These are phyloP conservation scores for Triangularia verruculosa DNA, from an alignment of 2,329 filamentous ascomycete species.

Conservation along the genomic window DNA sequence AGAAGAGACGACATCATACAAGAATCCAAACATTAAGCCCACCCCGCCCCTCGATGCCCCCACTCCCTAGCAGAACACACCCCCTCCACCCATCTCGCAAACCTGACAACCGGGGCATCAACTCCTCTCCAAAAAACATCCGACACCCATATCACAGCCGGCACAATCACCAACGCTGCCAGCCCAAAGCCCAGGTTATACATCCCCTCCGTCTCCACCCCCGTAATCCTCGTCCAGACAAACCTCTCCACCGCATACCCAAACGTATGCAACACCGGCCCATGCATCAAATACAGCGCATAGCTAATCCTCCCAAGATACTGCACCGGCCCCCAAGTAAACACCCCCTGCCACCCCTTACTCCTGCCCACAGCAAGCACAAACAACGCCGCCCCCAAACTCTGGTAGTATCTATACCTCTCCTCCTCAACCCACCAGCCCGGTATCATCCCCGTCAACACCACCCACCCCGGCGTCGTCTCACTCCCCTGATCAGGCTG, in stretches of 20 bases:
- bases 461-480: constrained; percentile 50
- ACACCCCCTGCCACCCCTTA: constrained; percentile 46
- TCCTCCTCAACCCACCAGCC: constrained; percentile 48
- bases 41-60: neutral
- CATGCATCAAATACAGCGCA: constrained; percentile 60
- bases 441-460: constrained; percentile 47
- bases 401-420: constrained; percentile 58
- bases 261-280: constrained; percentile 51
- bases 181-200: constrained; percentile 49
- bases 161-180: constrained; percentile 47
- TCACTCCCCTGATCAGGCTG: constrained; percentile 42
- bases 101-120: constrained; percentile 54
- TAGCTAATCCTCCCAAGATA: constrained; percentile 62
- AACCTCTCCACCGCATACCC: constrained; percentile 51
- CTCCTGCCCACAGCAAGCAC: constrained; percentile 47
- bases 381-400: constrained; percentile 50
- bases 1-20: neutral
- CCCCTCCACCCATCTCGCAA: constrained; percentile 55
- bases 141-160: constrained; percentile 51
- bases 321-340: constrained; percentile 49
- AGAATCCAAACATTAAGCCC: neutral
- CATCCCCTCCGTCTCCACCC: constrained; percentile 40
- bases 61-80: constrained; percentile 34
- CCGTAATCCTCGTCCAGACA: constrained; percentile 45
- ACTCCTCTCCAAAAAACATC: constrained; percentile 56